Evolutionary conservation across 768 basidiomycete genomes (phyloP).

Genomic region (Phaeotremella fagi): DNA sequence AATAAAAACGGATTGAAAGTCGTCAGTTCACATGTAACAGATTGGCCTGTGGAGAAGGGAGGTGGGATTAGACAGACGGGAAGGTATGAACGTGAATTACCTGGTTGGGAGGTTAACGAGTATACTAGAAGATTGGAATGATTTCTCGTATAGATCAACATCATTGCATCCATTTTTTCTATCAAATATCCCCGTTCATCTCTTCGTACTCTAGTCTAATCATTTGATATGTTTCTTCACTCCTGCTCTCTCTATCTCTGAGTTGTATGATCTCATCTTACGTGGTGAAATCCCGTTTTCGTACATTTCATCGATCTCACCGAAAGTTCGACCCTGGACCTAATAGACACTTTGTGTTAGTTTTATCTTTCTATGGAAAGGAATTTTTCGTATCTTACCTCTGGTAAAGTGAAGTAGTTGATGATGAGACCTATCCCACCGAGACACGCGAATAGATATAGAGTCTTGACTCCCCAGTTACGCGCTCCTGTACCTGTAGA

Average conservation of each 20-base stretch:
- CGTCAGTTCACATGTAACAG: neutral
- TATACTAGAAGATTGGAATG: too few relatives aligned
- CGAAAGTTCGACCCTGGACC: slow-evolving; percentile 7
- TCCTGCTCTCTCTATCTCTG: slow-evolving; percentile 7
- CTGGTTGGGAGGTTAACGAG: too few relatives aligned
- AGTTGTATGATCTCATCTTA: slow-evolving; percentile 14
- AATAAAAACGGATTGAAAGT: slow-evolving; percentile 4
- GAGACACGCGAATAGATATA: slow-evolving; percentile 19
- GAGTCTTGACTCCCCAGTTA: slow-evolving; percentile 24
- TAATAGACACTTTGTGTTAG: neutral
- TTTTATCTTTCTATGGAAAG: neutral
- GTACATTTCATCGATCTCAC: slow-evolving; percentile 22
- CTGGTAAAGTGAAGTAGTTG: slow-evolving; percentile 11
- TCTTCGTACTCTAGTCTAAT: too few relatives aligned
- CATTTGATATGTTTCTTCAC: neutral
- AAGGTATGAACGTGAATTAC: slow-evolving; percentile 6
- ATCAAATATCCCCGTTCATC: too few relatives aligned
- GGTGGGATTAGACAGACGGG: slow-evolving; percentile 6
- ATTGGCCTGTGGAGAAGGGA: slow-evolving; percentile 17
- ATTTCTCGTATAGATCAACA: too few relatives aligned
- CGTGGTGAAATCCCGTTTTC: slow-evolving; percentile 6
- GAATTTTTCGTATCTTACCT: neutral
- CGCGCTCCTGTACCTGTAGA: slow-evolving; percentile 6
- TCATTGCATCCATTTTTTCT: too few relatives aligned
- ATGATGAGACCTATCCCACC: slow-evolving; percentile 15